A percentile compares a stretch with the other conserved stretches of the same genome.
Conservation (phyloP, 179 eudicot genomes). For the Spinacia oleracea region DNA sequence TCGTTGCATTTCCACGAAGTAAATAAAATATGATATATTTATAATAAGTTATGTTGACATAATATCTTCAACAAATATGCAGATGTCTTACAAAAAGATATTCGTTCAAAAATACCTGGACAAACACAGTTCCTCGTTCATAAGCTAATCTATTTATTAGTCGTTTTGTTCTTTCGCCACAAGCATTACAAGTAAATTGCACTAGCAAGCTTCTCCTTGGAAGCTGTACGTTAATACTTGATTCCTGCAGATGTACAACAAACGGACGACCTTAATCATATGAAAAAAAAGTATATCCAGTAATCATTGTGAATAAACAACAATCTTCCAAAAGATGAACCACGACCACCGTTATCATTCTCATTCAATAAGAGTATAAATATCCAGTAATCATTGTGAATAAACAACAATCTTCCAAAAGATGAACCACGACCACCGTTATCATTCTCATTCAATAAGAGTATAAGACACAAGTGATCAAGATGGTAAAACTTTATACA, state of each 20-base stretch:
- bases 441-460: conserved; percentile 3
- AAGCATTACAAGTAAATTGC: conserved; percentile 76
- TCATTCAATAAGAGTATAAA: no score
- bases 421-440: conserved; percentile 13
- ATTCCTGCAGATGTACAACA: conserved; percentile 29
- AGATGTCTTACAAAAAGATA: background rate
- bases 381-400: background rate
- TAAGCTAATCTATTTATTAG: conserved; percentile 82
- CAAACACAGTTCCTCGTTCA: conserved; percentile 92
- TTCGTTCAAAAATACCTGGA: conserved; percentile 56
- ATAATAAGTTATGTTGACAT: background rate
- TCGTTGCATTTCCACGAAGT: background rate
- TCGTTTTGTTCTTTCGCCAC: conserved; percentile 76
- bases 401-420: background rate
- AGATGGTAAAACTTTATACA: background rate
- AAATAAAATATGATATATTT: background rate
- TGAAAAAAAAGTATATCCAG: background rate
- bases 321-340: background rate
- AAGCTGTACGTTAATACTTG: conserved; percentile 38
- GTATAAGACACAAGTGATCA: background rate
- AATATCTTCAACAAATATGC: background rate
- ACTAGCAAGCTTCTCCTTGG: conserved; percentile 55
- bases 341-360: no score
- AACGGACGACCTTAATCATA: background rate
- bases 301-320: background rate